Evolutionary conservation across 2,329 filamentous ascomycete species (phyloP).

Genomic region (Karstenula rhodostoma): DNA sequence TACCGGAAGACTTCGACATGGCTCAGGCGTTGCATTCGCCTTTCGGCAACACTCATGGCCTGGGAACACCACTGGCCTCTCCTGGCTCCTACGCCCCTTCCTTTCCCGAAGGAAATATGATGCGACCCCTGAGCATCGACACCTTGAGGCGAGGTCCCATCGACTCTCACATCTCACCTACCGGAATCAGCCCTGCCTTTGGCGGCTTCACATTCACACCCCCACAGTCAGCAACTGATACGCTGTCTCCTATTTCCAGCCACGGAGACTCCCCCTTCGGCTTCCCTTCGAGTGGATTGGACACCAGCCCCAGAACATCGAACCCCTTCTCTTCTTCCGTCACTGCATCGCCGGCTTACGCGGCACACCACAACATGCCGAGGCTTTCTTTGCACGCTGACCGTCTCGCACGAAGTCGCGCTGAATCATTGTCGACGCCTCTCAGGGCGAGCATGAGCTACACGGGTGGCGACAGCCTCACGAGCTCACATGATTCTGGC

Average conservation of each 20-base stretch:
- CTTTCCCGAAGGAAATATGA: slow-evolving; percentile 65
- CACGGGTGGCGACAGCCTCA: slow-evolving; percentile 41
- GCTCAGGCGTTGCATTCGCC: slow-evolving; percentile 65
- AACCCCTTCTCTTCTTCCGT: slow-evolving; percentile 51
- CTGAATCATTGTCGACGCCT: slow-evolving; percentile 55
- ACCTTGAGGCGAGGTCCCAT: slow-evolving; percentile 69
- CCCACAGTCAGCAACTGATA: slow-evolving; percentile 58
- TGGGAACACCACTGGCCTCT: slow-evolving; percentile 59
- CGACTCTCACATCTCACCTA: slow-evolving; percentile 72
- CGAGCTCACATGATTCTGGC: slow-evolving; percentile 33
- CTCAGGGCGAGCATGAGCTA: slow-evolving; percentile 58
- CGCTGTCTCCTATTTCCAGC: slow-evolving; percentile 54
- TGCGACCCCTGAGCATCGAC: slow-evolving; percentile 74
- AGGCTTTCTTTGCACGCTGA: slow-evolving; percentile 55
- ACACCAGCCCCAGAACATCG: slow-evolving; percentile 47
- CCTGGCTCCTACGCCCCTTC: slow-evolving; percentile 51
- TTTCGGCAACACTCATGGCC: slow-evolving; percentile 55
- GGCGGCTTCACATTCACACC: slow-evolving; percentile 71
- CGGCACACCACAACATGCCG: slow-evolving; percentile 51
- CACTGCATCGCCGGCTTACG: slow-evolving; percentile 43
- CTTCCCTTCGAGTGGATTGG: slow-evolving; percentile 46
- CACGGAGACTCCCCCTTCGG: slow-evolving; percentile 53
- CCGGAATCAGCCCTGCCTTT: slow-evolving; percentile 72
- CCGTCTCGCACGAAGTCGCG: slow-evolving; percentile 50
- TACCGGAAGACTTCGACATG: slow-evolving; percentile 68